Percentiles rank a stretch among this genome's conserved stretches.
Conservation (phyloP, 257 asterid species). For the Marsdenia floribunda region DNA sequence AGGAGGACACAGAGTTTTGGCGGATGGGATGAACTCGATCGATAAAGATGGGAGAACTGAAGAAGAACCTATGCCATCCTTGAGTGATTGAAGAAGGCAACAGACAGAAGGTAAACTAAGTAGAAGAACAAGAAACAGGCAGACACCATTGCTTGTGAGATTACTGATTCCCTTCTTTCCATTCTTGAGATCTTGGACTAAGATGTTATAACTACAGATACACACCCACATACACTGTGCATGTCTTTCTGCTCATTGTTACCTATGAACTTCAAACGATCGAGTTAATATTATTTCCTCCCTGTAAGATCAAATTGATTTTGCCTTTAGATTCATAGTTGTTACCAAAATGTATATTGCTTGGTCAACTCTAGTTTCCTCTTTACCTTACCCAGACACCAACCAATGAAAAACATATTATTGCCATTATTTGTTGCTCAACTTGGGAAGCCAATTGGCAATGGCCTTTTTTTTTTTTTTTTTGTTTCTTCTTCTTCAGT, state of each 20-base stretch:
- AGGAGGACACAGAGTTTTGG: slow-evolving; percentile 36
- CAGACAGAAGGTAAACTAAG: slow-evolving; percentile 34
- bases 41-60: slow-evolving; percentile 25
- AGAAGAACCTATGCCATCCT: slow-evolving; percentile 20
- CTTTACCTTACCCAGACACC: neutral
- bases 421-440: neutral
- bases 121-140: slow-evolving; percentile 45
- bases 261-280: neutral
- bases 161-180: slow-evolving; percentile 55
- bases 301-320: neutral
- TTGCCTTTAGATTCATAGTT: neutral
- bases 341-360: neutral
- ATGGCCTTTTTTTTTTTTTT: neutral
- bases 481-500: too few species aligned
- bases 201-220: slow-evolving; percentile 30
- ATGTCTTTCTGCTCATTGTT: neutral
- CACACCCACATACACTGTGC: too few species aligned
- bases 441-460: neutral
- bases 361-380: neutral
- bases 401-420: neutral
- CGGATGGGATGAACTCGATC: slow-evolving; percentile 93
- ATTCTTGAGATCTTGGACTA: slow-evolving; percentile 58
- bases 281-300: neutral
- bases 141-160: slow-evolving; percentile 42
- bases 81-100: slow-evolving; percentile 18